Conservation (phyloP, 2,329 filamentous ascomycete species). For the Sporothrix brunneoviolacea region DNA sequence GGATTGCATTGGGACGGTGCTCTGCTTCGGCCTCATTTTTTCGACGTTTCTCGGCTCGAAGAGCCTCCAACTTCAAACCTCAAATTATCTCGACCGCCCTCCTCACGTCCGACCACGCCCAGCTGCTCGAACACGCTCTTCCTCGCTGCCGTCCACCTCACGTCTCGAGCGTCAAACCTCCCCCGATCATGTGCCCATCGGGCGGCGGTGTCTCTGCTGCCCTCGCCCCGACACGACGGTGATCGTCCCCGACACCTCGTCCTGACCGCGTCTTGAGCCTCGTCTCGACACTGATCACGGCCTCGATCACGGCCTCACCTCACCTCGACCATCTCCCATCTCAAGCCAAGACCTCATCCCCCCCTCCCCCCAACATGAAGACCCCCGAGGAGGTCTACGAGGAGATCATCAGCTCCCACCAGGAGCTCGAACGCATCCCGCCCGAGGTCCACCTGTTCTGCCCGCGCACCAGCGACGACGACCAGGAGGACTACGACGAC, state of each 20-base stretch:
- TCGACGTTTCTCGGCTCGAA: too few species aligned
- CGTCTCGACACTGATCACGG: too few species aligned
- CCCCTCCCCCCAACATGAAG: conserved; percentile 27
- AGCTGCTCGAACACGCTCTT: too few species aligned
- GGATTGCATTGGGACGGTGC: too few species aligned
- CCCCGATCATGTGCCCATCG: conserved; percentile 11
- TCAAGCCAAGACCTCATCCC: not conserved
- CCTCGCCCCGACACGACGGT: conserved; percentile 2
- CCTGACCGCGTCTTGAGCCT: too few species aligned
- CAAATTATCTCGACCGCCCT: too few species aligned
- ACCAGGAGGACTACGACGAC: conserved; percentile 58
- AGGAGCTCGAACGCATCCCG: conserved; percentile 38
- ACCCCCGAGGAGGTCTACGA: conserved; percentile 28
- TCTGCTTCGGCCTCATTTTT: too few species aligned
- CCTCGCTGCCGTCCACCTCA: too few species aligned
- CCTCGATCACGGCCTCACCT: too few species aligned
- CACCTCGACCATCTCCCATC: too few species aligned
- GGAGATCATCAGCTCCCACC: conserved; percentile 37
- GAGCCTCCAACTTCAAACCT: too few species aligned
- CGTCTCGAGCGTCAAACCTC: not conserved
- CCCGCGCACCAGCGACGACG: conserved; percentile 56
- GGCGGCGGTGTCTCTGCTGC: conserved; percentile 3
- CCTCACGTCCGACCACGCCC: too few species aligned
- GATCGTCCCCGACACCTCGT: not conserved
- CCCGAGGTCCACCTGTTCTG: conserved; percentile 60